Base-by-base conservation (phyloP, 2,329 filamentous ascomycete species). In the Apiospora phragmitis region DNA sequence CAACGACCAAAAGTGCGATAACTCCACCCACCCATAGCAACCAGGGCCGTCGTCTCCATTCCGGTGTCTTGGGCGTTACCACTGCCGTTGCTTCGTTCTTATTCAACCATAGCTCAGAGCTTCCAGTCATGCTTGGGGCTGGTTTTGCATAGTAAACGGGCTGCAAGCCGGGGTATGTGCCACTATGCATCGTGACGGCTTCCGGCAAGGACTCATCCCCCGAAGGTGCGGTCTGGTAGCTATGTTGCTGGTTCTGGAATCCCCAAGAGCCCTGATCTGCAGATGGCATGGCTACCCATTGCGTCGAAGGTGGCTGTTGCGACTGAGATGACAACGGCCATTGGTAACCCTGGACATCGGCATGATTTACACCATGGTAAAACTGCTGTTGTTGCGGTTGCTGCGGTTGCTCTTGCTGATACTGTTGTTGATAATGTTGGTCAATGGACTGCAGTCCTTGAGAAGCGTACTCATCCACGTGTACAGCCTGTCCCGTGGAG, bases 21-120 rank as follows among this genome's bases (percentile, higher is more conserved):
- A 68, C 32, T 9, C 72, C 74, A n/a, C 65, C 70, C 14, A 71
- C n/a, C 73, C 73, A 75, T 65, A 71, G 32, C 32, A 73, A 18
- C 71, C 73, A 73, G 29, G 55, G 55, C 18, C 45, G 73, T 74
- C 18, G 70, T 55, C 29, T 55, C 73, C 8, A 69, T 67, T 7
- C 71, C 32, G 65, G 67, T 62, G 24, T 29, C 59, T 21, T 49
- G 49, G 68, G 18, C 21, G 26, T 55, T 68, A 70, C 32, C 69
- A 38, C 8, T 5, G 9, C 55, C 8, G 55, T n/a, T 18, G 29
- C 29, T 38, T 62, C 32, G n/a, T 62, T n/a, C 32, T 62, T 62
- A 9, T 62, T 62, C 8, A 38, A 32, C 55, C 55, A 62, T 18
- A 12, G 18, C 16, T 62, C 55, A 38, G 55, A 62, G 9, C 68